Evolutionary conservation across 352 stramenopile genomes (phyloP).

Genomic region (Aphanomyces cochlioides): DNA sequence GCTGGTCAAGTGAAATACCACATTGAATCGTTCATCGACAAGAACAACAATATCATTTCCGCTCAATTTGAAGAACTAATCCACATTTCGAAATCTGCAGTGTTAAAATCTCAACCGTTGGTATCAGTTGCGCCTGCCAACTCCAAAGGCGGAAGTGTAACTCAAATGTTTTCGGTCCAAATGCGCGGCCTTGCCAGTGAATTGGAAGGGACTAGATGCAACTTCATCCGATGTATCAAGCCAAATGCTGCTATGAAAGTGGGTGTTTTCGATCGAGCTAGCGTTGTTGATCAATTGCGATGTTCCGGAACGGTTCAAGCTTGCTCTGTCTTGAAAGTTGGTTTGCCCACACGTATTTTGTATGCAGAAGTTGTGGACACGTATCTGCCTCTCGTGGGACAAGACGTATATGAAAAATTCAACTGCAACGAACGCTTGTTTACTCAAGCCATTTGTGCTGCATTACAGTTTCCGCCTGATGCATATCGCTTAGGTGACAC

Average conservation of each 20-base stretch:
- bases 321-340: conserved; percentile 76
- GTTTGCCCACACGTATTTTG: conserved; percentile 77
- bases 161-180: conserved; percentile 35
- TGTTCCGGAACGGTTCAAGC: conserved; percentile 40
- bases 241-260: conserved; percentile 33
- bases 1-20: conserved; percentile 39
- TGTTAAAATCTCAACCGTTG: conserved; percentile 42
- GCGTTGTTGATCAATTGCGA: conserved; percentile 36
- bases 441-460: conserved; percentile 75
- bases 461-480: conserved; percentile 66
- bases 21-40: conserved; percentile 40
- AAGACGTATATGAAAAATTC: conserved; percentile 55
- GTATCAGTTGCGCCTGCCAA: conserved; percentile 42
- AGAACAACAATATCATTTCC: conserved; percentile 41
- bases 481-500: conserved; percentile 78
- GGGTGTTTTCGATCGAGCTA: conserved; percentile 33
- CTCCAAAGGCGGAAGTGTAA: conserved; percentile 33
- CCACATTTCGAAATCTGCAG: conserved; percentile 16
- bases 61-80: conserved; percentile 35
- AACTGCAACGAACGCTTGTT: conserved; percentile 84
- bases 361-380: conserved; percentile 83
- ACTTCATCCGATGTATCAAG: conserved; percentile 42
- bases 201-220: conserved; percentile 45
- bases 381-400: conserved; percentile 64
- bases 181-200: conserved; percentile 43